Evolutionary conservation across 208 protist genomes (phyloP).

Genomic region (Sergeia podlipaevii): DNA sequence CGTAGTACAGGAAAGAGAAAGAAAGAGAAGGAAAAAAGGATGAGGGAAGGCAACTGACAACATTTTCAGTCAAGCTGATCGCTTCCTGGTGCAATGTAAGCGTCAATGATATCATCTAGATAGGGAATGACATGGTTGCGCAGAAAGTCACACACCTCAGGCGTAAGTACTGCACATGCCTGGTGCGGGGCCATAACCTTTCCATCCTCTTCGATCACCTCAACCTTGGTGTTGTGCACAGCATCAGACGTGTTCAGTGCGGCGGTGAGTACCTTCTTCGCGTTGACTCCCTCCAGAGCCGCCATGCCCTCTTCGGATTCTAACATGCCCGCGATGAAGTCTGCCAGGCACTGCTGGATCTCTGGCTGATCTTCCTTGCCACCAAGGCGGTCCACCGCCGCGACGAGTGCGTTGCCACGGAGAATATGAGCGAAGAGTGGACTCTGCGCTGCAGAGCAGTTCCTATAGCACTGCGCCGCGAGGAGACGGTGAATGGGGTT

Average conservation of each 20-base stretch:
- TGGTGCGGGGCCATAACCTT: conserved; percentile 3
- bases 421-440: conserved; percentile 39
- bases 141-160: conserved; percentile 33
- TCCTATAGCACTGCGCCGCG: conserved; percentile 70
- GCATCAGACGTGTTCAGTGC: conserved; percentile 22
- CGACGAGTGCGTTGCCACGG: conserved; percentile 33
- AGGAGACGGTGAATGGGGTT: conserved; percentile 53
- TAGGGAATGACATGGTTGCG: conserved; percentile 63
- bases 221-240: conserved; percentile 11
- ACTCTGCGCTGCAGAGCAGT: conserved; percentile 56
- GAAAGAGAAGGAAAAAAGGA: neutral
- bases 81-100: conserved; percentile 63
- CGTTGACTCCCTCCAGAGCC: conserved; percentile 70
- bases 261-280: conserved; percentile 45
- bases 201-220: conserved; percentile 26
- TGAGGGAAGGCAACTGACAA: neutral
- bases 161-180: conserved; percentile 13
- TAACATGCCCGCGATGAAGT: conserved; percentile 62
- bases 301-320: conserved; percentile 64
- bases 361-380: conserved; percentile 24
- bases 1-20: conserved; percentile 3
- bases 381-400: conserved; percentile 41
- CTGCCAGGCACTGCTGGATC: conserved; percentile 53
- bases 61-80: conserved; percentile 53
- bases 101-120: conserved; percentile 78